These are phyloP conservation scores for Chenopodium berlandieri DNA, from an alignment of 148 eudicot genomes.

Conservation along the genomic window DNA sequence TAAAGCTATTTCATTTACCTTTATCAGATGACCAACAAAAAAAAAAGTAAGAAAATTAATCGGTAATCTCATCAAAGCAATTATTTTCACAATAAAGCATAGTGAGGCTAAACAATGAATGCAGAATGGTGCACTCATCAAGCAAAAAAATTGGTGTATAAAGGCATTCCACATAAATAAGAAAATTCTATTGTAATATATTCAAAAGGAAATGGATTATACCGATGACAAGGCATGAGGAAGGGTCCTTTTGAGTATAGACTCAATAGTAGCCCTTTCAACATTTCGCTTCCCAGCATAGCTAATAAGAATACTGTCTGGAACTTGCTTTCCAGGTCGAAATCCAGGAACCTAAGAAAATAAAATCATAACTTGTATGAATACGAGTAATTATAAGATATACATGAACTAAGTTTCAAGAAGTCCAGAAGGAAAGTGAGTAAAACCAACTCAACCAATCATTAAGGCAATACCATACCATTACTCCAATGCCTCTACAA, in stretches of 20 bases:
- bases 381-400: background rate
- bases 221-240: conserved; percentile 97
- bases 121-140: background rate
- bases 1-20: conserved; percentile 82
- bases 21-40: conserved; percentile 14
- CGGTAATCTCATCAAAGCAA: background rate
- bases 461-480: background rate
- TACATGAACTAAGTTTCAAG: background rate
- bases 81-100: background rate
- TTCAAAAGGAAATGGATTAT: conserved; percentile 17
- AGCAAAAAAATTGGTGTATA: background rate
- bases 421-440: background rate
- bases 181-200: background rate
- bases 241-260: conserved; percentile 87
- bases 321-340: conserved; percentile 88
- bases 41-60: background rate
- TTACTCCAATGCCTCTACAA: background rate
- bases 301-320: conserved; percentile 68
- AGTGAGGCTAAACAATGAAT: background rate
- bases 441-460: background rate
- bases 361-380: conserved; percentile 4
- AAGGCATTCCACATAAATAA: background rate
- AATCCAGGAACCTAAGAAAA: conserved; percentile 82
- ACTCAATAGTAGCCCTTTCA: conserved; percentile 68
- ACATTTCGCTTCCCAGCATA: conserved; percentile 64